These are phyloP conservation scores for Coniella lustricola DNA, from an alignment of 2,329 filamentous ascomycete species.

Conservation along the genomic window DNA sequence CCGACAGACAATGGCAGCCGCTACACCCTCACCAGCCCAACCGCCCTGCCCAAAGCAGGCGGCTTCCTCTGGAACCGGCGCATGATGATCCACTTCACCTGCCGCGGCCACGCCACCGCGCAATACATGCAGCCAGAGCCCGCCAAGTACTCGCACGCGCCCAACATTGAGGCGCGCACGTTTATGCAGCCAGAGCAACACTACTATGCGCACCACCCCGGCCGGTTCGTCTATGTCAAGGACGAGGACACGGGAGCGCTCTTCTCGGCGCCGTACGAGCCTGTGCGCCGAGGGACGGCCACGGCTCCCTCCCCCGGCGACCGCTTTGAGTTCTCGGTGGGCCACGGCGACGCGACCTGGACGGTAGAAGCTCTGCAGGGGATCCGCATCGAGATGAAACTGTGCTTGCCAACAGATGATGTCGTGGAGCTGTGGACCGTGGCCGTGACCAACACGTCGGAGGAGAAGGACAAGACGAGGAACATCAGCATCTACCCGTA, in stretches of 20 bases:
- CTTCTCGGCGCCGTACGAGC: constrained; percentile 51
- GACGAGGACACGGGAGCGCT: constrained; percentile 43
- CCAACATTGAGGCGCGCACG: constrained; percentile 50
- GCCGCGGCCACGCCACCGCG: constrained; percentile 50
- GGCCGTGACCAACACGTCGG: constrained; percentile 42
- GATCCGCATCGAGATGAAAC: constrained; percentile 43
- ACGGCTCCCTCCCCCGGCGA: constrained; percentile 23
- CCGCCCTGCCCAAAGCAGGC: constrained; percentile 47
- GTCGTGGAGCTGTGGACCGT: constrained; percentile 50
- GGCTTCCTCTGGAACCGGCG: constrained; percentile 53
- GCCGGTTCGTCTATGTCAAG: constrained; percentile 53
- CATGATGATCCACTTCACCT: constrained; percentile 56
- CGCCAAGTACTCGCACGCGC: constrained; percentile 52
- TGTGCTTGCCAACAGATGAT: constrained; percentile 45
- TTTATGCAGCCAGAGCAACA: constrained; percentile 56
- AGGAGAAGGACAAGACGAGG: constrained; percentile 28
- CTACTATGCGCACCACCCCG: constrained; percentile 52
- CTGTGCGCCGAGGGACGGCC: constrained; percentile 36
- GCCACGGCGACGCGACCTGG: constrained; percentile 50
- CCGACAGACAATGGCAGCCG: constrained; percentile 42
- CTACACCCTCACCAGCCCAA: constrained; percentile 49
- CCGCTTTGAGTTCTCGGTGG: constrained; percentile 44
- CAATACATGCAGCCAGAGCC: constrained; percentile 57
- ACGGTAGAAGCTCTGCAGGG: constrained; percentile 39
- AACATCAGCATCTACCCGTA: constrained; percentile 48